These are phyloP conservation scores for Hanseniaspora taiwanica DNA, from an alignment of 805 yeast species.

Conservation along the genomic window DNA sequence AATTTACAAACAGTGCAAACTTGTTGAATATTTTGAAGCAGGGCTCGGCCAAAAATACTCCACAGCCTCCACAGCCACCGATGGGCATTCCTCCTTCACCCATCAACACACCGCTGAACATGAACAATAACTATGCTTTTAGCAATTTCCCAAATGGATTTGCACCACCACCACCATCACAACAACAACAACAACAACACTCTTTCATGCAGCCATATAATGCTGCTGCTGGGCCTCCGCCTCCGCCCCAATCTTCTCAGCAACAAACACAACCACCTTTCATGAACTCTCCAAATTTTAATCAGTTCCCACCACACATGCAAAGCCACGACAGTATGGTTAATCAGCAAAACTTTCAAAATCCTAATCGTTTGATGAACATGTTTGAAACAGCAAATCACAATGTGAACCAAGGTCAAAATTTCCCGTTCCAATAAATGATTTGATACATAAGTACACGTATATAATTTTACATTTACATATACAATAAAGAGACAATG, in stretches of 20 bases:
- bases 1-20: slow-evolving; percentile 1
- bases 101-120: neutral
- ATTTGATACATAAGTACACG: no score
- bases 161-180: neutral
- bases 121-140: neutral
- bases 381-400: no score
- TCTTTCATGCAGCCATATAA: neutral
- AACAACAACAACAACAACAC: neutral
- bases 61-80: neutral
- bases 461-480: no score
- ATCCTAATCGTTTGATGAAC: no score
- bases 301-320: no score
- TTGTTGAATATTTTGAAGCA: slow-evolving; percentile 1
- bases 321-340: neutral
- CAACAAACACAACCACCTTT: no score
- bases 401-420: no score
- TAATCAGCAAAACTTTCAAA: no score
- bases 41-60: neutral
- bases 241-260: no score
- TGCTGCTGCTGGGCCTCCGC: neutral
- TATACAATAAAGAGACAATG: neutral
- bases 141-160: neutral
- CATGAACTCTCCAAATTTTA: no score
- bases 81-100: neutral
- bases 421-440: no score